Evolutionary conservation across 805 yeast species (phyloP).

Genomic region (Peterozyma toletana): DNA sequence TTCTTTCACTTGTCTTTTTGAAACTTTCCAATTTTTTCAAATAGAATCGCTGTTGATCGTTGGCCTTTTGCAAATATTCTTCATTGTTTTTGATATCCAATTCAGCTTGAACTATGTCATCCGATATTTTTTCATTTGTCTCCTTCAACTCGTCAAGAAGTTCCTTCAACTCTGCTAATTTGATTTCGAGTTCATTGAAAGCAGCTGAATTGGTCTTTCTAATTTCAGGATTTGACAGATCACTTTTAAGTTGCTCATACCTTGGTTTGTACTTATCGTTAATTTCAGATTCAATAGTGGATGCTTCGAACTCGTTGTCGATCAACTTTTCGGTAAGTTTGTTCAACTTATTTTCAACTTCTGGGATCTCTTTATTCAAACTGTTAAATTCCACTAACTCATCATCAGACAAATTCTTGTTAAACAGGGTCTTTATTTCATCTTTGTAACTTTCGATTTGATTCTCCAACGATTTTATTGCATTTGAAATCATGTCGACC

Average conservation of each 20-base stretch:
- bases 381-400: conserved; percentile 38
- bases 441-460: conserved; percentile 34
- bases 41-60: conserved; percentile 47
- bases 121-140: conserved; percentile 20
- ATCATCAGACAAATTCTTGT: conserved; percentile 37
- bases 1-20: conserved; percentile 59
- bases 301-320: conserved; percentile 37
- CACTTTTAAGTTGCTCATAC: conserved; percentile 26
- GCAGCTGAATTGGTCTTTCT: conserved; percentile 8
- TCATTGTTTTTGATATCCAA: conserved; percentile 23
- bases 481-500: conserved; percentile 23
- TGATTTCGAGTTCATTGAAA: conserved; percentile 10
- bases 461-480: conserved; percentile 25
- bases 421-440: conserved; percentile 51
- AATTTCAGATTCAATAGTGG: conserved; percentile 46
- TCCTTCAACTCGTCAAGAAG: conserved; percentile 18
- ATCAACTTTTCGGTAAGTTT: conserved; percentile 30
- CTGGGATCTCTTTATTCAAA: conserved; percentile 28
- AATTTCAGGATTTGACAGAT: conserved; percentile 13
- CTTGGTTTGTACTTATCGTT: conserved; percentile 52
- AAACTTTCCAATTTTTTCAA: conserved; percentile 51
- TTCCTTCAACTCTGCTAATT: conserved; percentile 12
- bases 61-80: conserved; percentile 39
- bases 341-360: conserved; percentile 32
- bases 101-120: conserved; percentile 21